Evolutionary conservation across 2,329 filamentous ascomycete genomes (phyloP), one percentile per base, ranked within the genome.

Genomic region (Graphilbum ipis-grandicollis): DNA sequence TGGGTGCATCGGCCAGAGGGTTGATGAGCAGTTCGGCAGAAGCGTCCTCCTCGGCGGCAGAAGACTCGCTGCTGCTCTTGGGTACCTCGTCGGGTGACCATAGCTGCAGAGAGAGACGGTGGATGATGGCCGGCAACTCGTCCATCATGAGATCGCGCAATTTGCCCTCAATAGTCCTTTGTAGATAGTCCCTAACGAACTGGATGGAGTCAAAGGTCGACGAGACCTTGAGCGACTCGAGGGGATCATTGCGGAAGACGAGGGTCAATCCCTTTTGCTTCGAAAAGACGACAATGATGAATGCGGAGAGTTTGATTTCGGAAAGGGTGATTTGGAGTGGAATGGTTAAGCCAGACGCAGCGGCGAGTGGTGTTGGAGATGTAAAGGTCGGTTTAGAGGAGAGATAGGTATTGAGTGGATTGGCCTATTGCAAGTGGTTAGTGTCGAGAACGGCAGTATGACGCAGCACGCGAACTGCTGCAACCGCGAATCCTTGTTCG

Each of bases 131-230:
- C 1, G 90, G 90, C 19, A 98, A 60, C 54, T 98, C 90, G 45
- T 98, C 88, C 85, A 96, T 96, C 66, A 98, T 93, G 45, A 98
- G 55, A 38, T 86, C 84, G 22, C 90, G 77, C 42, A 98, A 60
- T 56, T 96, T 90, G 36, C 74, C 80, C 58, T 98, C 90, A 48
- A 98, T 98, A 42, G 88, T 93, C 54, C 83, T 80, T 53, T 98
- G 90, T 39, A 98, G 63, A 55, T 96, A 96, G 56, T 98, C 86
- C 47, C 90, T 79, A 43, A 98, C 90, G 52, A 98, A 98, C 32
- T 90, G 88, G 50, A 98, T 98, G 12, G 88, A 93, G 61, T 98
- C 90, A 57, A 98, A 98, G 32, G 90, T 98, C 47, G 88, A 96
- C 1, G 88, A 96, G 46, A 98, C 90, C 62, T 94, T 96, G 50